These are phyloP conservation scores for Verticillium dahliae DNA, from an alignment of 2,329 filamentous ascomycete species.

Conservation along the genomic window DNA sequence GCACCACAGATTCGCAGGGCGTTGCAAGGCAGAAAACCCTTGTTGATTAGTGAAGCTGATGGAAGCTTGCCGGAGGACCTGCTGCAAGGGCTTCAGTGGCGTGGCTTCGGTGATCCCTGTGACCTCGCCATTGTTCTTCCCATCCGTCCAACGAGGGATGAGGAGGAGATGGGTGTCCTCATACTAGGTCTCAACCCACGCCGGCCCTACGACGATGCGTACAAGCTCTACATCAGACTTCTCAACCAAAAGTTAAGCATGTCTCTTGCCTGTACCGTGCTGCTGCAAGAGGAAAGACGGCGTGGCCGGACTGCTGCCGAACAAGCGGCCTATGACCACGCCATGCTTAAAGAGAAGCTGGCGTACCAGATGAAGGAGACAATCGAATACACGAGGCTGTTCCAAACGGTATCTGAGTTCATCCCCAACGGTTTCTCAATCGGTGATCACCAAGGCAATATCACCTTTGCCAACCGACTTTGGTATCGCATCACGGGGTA, in stretches of 20 bases:
- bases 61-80: constrained; percentile 51
- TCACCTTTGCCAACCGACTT: constrained; percentile 66
- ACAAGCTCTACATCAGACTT: constrained; percentile 57
- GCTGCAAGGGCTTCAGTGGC: constrained; percentile 52
- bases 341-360: constrained; percentile 59
- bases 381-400: constrained; percentile 53
- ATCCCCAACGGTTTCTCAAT: constrained; percentile 71
- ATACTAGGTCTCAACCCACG: constrained; percentile 66
- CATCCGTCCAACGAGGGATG: constrained; percentile 59
- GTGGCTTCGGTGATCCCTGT: constrained; percentile 60
- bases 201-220: constrained; percentile 67
- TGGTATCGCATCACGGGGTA: constrained; percentile 49
- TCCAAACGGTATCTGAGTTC: constrained; percentile 65
- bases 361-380: constrained; percentile 46
- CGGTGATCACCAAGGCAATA: constrained; percentile 54
- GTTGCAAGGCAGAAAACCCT: constrained; percentile 26
- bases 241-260: constrained; percentile 54
- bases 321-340: constrained; percentile 61
- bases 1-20: constrained; percentile 32
- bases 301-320: constrained; percentile 46
- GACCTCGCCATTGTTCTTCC: constrained; percentile 62
- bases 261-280: constrained; percentile 61
- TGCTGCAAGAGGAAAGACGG: constrained; percentile 65
- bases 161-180: constrained; percentile 60
- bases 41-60: constrained; percentile 34